A percentile compares a stretch with the other conserved stretches of the same genome.
These are phyloP conservation scores for Rutstroemia sydowiana DNA, from an alignment of 2,329 filamentous ascomycete species.

Conservation along the genomic window DNA sequence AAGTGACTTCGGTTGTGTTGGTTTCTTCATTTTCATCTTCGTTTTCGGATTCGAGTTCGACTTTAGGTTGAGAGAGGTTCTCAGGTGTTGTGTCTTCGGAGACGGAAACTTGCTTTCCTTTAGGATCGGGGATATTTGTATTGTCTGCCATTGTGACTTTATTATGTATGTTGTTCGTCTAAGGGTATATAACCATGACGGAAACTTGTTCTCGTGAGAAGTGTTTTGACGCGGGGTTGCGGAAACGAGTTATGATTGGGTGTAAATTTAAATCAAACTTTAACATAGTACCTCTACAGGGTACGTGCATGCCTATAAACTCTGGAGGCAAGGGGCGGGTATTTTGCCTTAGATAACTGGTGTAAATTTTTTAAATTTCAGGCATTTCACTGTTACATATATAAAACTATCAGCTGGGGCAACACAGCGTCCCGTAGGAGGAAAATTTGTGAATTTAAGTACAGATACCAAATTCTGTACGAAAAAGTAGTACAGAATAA, in stretches of 20 bases:
- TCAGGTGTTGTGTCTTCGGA: conserved; percentile 16
- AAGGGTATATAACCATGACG: background rate
- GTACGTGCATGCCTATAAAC: no score
- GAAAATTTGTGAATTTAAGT: no score
- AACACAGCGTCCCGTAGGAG: no score
- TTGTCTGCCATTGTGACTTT: conserved; percentile 45
- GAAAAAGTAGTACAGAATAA: no score
- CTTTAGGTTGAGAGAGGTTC: conserved; percentile 27
- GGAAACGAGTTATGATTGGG: background rate
- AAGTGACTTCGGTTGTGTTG: conserved; percentile 22
- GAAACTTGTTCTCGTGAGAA: background rate
- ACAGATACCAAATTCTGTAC: no score
- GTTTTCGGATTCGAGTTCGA: conserved; percentile 38
- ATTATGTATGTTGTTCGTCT: background rate
- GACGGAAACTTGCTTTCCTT: conserved; percentile 37
- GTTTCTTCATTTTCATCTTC: conserved; percentile 35
- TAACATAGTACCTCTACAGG: no score
- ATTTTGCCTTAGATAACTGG: no score
- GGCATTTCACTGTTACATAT: no score
- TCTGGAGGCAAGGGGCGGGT: no score
- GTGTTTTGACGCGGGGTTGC: background rate
- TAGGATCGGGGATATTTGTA: conserved; percentile 53
- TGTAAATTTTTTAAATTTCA: no score
- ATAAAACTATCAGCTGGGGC: no score
- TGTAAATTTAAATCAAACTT: no score